phyloP scores from a whole-genome alignment of 805 yeast species.

The Cyberlindnera petersonii region DNA sequence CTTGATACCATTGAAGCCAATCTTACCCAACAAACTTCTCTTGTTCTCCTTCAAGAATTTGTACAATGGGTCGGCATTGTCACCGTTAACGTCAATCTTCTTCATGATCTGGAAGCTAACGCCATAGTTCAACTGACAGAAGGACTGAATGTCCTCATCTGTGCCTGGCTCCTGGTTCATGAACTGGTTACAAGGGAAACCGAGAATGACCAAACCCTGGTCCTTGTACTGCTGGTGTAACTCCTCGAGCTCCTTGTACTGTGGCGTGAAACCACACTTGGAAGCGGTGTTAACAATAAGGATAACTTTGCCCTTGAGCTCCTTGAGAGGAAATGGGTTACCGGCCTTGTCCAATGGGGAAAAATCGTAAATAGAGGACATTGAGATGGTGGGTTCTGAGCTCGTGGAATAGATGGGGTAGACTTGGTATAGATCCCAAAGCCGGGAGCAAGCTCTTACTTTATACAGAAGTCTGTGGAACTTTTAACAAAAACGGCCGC shows the following conservation, averaged over 20 bases:
- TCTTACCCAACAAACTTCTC: constrained; percentile 39
- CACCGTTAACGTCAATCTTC: constrained; percentile 89
- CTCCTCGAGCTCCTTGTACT: constrained; percentile 68
- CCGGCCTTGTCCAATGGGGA: constrained; percentile 60
- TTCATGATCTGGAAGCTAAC: constrained; percentile 86
- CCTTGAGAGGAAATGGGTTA: constrained; percentile 52
- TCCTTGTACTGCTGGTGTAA: constrained; percentile 64
- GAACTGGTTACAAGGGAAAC: constrained; percentile 91
- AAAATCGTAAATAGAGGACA: constrained; percentile 65
- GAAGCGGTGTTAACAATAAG: constrained; percentile 85
- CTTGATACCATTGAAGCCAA: constrained; percentile 65
- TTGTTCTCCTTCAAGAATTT: constrained; percentile 67
- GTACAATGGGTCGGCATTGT: constrained; percentile 74
- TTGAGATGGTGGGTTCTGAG: constrained; percentile 17
- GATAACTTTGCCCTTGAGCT: constrained; percentile 76
- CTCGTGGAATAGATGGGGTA: neutral
- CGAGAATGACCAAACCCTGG: constrained; percentile 65
- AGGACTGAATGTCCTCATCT: constrained; percentile 64
- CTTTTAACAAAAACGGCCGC: too few species aligned
- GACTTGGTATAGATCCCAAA: neutral
- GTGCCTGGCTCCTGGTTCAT: constrained; percentile 75
- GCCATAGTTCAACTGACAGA: constrained; percentile 81
- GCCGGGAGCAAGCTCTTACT: neutral
- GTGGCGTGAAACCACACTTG: constrained; percentile 80
- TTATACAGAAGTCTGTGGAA: too few species aligned